Percentiles rank a stretch among this genome's conserved stretches.
phyloP scores from a whole-genome alignment of 2,329 filamentous ascomycete genomes.

The Ilyonectria robusta region DNA sequence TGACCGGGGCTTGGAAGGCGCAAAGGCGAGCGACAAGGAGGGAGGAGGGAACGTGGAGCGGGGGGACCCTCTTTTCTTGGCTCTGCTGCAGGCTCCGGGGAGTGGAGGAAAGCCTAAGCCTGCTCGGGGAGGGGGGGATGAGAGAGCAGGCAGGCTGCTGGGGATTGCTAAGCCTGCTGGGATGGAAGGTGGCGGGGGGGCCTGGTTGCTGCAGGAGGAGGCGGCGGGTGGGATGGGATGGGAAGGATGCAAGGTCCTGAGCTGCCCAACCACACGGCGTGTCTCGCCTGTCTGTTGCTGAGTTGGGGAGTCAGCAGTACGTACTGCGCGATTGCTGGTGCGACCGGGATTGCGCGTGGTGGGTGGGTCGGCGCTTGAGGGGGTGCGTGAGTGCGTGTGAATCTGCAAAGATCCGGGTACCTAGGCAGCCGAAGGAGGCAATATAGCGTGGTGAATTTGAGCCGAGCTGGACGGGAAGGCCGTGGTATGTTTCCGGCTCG shows the following conservation, averaged over 20 bases:
- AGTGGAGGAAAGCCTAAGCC: conserved; percentile 5
- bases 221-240: conserved; percentile 30
- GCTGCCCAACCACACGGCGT: conserved; percentile 39
- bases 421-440: conserved; percentile 7
- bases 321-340: conserved; percentile 35
- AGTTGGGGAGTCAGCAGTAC: conserved; percentile 47
- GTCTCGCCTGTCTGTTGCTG: conserved; percentile 46
- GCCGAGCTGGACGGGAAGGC: conserved; percentile 19
- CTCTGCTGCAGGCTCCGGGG: conserved; percentile 2
- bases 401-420: conserved; percentile 15
- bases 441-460: conserved; percentile 21
- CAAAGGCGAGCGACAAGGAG: conserved; percentile 35
- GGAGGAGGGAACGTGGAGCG: conserved; percentile 40
- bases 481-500: conserved; percentile 21
- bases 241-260: conserved; percentile 42
- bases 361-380: conserved; percentile 35
- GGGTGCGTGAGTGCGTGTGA: conserved; percentile 19
- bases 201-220: conserved; percentile 20
- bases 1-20: conserved; percentile 26
- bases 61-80: conserved; percentile 28
- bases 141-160: conserved; percentile 1
- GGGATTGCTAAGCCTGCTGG: conserved; percentile 26
- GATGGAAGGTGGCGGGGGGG: conserved; percentile 27
- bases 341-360: conserved; percentile 38
- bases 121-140: conserved; percentile 5